Evolutionary conservation across 1,284 basidiomycete species (phyloP), one percentile per base, ranked within the genome.

Genomic region (Phellopilus nigrolimitatus): DNA sequence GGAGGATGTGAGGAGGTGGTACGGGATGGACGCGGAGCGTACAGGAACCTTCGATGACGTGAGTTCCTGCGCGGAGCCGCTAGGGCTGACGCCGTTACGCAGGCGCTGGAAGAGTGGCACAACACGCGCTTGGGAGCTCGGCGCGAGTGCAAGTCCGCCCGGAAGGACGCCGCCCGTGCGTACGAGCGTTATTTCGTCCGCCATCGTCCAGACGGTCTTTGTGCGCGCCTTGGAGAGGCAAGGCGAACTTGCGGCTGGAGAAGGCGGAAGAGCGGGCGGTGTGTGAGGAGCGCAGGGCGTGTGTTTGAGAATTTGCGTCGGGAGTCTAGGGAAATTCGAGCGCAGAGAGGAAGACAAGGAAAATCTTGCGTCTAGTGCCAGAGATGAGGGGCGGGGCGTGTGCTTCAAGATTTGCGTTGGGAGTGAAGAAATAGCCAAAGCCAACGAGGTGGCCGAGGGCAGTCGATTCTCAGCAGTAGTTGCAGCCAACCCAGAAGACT

Each of bases 121-220:
- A 37, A 55, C 43, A 13, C 44, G 49, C 0, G 44, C 53, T 4
- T 47, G 19, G 17, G 48, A 40, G 31, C 19, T 40, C 15, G 53
- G 53, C 17, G 25, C 53, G 10, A 55, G 49, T 22, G 43, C 39
- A 17, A 40, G 22, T 13, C 17, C 31, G 22, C 30, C 44, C n/a
- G 37, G 17, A 24, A 55, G 28, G 19, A 55, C n/a, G 13, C 53
- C 53, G 7, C 49, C 53, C 6, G 42, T 17, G 28, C 49, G 48
- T 17, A 55, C 36, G 25, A 55, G 53, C 30, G 25, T 51, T 24
- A 55, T 55, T 30, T 55, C 53, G 28, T 55, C 53, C 21, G 39
- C 12, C 48, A 55, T 50, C 13, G 53, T 55, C 53, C 53, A 55
- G 12, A 55, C 31, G 9, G 48, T 51, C 37, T 46, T 49, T 12